These are phyloP conservation scores for Abelmoschus esculentus DNA, from an alignment of 345 rosid species.

Conservation along the genomic window DNA sequence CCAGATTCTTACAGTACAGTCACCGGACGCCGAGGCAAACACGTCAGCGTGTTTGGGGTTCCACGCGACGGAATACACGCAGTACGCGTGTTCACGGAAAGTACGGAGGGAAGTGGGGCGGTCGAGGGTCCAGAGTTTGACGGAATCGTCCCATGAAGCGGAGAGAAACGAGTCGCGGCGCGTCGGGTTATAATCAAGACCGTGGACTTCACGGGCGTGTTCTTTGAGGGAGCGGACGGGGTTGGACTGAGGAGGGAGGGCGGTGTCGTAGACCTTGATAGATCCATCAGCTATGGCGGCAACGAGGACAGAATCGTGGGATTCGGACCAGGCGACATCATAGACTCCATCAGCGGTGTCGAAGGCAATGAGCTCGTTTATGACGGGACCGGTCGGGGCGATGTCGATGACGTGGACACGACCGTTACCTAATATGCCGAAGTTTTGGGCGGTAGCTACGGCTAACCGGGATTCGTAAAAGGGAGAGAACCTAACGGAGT, in stretches of 20 bases:
- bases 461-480: slow-evolving; percentile 80
- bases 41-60: slow-evolving; percentile 87
- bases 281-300: slow-evolving; percentile 86
- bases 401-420: slow-evolving; percentile 81
- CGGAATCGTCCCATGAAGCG: slow-evolving; percentile 83
- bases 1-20: slow-evolving; percentile 76
- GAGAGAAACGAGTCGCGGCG: slow-evolving; percentile 90
- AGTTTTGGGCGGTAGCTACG: slow-evolving; percentile 91
- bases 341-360: slow-evolving; percentile 91
- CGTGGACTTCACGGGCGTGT: slow-evolving; percentile 88
- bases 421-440: slow-evolving; percentile 92
- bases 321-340: slow-evolving; percentile 84
- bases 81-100: slow-evolving; percentile 83
- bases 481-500: slow-evolving; percentile 85
- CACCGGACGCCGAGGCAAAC: slow-evolving; percentile 87
- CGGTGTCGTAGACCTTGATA: slow-evolving; percentile 73
- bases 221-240: slow-evolving; percentile 80
- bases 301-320: slow-evolving; percentile 79
- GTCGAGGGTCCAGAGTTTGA: slow-evolving; percentile 89
- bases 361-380: slow-evolving; percentile 46
- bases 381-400: slow-evolving; percentile 43
- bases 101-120: slow-evolving; percentile 79
- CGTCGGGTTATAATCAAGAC: slow-evolving; percentile 75
- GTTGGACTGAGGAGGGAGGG: slow-evolving; percentile 61
- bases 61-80: slow-evolving; percentile 80